Percentiles rank a stretch among this genome's conserved stretches.
phyloP scores from a whole-genome alignment of 208 protist species.

The Leishmania tarentolae region DNA sequence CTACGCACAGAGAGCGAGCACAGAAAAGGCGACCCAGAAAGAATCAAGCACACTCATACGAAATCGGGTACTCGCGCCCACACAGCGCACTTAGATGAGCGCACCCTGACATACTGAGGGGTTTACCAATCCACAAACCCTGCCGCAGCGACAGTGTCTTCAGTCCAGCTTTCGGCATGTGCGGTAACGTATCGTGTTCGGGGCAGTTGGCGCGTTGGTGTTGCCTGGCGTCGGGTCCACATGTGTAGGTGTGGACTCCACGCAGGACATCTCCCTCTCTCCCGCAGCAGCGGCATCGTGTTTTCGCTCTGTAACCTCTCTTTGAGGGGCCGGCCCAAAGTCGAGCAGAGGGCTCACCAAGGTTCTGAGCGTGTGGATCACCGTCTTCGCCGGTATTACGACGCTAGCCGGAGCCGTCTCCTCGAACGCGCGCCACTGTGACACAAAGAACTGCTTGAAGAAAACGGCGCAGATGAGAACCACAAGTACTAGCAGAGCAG shows the following conservation, averaged over 20 bases:
- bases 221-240: background rate
- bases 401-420: slow-evolving; percentile 67
- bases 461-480: slow-evolving; percentile 57
- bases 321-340: background rate
- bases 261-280: background rate
- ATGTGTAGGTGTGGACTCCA: slow-evolving; percentile 3
- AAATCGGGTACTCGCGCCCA: background rate
- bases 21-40: background rate
- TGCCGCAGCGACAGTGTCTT: background rate
- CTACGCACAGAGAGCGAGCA: background rate
- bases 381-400: slow-evolving; percentile 50
- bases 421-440: slow-evolving; percentile 79
- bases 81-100: background rate
- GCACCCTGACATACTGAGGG: background rate
- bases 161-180: slow-evolving; percentile 26
- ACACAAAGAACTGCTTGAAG: slow-evolving; percentile 62
- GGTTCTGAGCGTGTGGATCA: slow-evolving; percentile 4
- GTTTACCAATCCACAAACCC: background rate
- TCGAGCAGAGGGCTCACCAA: slow-evolving; percentile 27
- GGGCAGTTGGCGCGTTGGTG: slow-evolving; percentile 2
- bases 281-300: slow-evolving; percentile 6
- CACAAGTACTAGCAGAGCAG: slow-evolving; percentile 59
- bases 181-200: slow-evolving; percentile 31
- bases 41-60: background rate
- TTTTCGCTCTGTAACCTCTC: background rate